Evolutionary conservation across 805 yeast species (phyloP).

Genomic region (Metschnikowia borealis): DNA sequence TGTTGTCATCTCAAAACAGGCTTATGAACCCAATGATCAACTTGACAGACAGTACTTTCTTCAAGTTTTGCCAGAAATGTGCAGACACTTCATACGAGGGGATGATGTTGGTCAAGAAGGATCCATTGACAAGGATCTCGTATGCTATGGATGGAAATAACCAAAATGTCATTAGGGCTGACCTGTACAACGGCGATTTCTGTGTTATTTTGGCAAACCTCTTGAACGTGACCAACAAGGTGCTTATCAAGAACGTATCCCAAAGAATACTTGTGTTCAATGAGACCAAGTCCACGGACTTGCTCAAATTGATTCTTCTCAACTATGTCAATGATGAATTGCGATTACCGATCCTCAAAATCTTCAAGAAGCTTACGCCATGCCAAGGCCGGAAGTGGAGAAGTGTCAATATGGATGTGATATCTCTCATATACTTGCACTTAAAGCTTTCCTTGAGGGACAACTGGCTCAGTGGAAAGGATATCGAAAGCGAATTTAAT

Average conservation of each 20-base stretch:
- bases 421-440: slow-evolving; percentile 79
- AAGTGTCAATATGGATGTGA: slow-evolving; percentile 85
- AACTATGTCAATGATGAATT: slow-evolving; percentile 57
- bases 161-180: slow-evolving; percentile 26
- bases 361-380: slow-evolving; percentile 77
- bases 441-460: slow-evolving; percentile 70
- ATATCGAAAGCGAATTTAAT: slow-evolving; percentile 67
- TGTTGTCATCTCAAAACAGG: slow-evolving; percentile 34
- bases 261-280: slow-evolving; percentile 66
- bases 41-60: slow-evolving; percentile 33
- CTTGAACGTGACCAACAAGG: slow-evolving; percentile 51
- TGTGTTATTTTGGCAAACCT: slow-evolving; percentile 49
- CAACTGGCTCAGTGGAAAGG: slow-evolving; percentile 83
- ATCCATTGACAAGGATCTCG: slow-evolving; percentile 26
- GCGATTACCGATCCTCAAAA: slow-evolving; percentile 66
- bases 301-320: slow-evolving; percentile 52
- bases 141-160: slow-evolving; percentile 23
- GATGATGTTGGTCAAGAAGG: slow-evolving; percentile 28
- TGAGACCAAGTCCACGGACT: slow-evolving; percentile 60
- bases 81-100: slow-evolving; percentile 7
- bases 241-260: slow-evolving; percentile 58
- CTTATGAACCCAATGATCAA: slow-evolving; percentile 36
- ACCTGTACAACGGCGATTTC: slow-evolving; percentile 36
- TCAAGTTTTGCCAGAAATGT: slow-evolving; percentile 30
- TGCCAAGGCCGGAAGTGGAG: slow-evolving; percentile 95